A percentile compares a stretch with the other conserved stretches of the same genome.
Conservation (phyloP, 163 green algal genomes). For the Scenedesmus sp. region DNA sequence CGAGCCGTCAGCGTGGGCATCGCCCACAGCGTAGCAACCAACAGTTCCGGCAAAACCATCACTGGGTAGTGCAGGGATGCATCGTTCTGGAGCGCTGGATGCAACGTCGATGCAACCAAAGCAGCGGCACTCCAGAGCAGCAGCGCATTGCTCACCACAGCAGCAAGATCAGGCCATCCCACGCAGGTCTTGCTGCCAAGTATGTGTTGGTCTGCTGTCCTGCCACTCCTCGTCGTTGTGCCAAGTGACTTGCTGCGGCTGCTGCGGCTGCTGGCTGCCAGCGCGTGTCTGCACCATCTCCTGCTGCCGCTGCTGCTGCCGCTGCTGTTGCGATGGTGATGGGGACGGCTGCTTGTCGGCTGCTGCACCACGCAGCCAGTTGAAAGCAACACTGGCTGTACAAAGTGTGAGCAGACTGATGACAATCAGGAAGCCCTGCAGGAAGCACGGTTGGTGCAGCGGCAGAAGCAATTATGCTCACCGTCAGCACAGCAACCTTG, state of each 20-base stretch:
- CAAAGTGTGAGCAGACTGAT: not conserved
- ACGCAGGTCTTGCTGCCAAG: not conserved
- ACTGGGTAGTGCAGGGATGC: not conserved
- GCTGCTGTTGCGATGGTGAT: not conserved
- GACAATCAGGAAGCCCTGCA: not conserved
- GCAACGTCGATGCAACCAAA: not conserved
- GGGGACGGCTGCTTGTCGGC: not conserved
- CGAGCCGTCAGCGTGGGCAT: not conserved
- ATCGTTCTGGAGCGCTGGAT: not conserved
- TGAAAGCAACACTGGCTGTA: not conserved
- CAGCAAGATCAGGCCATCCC: not conserved
- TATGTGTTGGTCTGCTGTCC: not conserved
- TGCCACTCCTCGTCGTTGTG: not conserved
- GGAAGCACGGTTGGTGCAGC: not conserved
- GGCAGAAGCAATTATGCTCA: not conserved
- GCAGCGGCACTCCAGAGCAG: not conserved
- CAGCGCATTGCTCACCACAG: not conserved
- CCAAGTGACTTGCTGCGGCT: not conserved
- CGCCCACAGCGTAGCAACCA: not conserved
- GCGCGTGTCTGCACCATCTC: not conserved
- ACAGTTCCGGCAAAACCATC: slow-evolving; percentile 6
- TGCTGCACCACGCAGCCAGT: not conserved
- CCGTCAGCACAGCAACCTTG: too few species aligned
- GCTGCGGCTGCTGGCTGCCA: not conserved
- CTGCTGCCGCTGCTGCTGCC: not conserved